Conservation (phyloP, 2,329 filamentous ascomycete genomes). For the Aspergillus ustus region DNA sequence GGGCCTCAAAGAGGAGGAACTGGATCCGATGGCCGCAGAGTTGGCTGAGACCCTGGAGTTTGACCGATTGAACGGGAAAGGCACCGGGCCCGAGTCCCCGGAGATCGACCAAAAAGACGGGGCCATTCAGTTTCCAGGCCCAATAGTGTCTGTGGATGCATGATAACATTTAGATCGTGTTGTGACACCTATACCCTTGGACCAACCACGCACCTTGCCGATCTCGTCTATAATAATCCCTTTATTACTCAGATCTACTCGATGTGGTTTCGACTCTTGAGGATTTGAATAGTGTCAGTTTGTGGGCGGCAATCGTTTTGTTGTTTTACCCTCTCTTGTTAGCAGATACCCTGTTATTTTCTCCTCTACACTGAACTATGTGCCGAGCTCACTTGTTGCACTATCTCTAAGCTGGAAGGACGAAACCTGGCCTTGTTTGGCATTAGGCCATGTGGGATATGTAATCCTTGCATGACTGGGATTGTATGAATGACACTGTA, state of each 20-base stretch:
- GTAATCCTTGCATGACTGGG: neutral
- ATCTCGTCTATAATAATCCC: slow-evolving; percentile 1
- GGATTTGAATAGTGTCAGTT: slow-evolving; percentile 11
- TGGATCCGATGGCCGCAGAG: slow-evolving; percentile 53
- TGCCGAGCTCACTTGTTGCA: neutral
- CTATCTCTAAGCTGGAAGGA: neutral
- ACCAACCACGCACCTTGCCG: neutral
- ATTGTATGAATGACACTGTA: slow-evolving; percentile 7
- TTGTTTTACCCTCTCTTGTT: slow-evolving; percentile 24
- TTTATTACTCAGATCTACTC: slow-evolving; percentile 16
- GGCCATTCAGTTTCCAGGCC: slow-evolving; percentile 32
- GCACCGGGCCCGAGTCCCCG: slow-evolving; percentile 32
- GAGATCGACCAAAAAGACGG: slow-evolving; percentile 35
- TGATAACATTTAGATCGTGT: slow-evolving; percentile 12
- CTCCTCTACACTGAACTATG: slow-evolving; percentile 14
- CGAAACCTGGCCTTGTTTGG: neutral
- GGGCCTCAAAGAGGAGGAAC: slow-evolving; percentile 51
- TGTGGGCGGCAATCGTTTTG: slow-evolving; percentile 25
- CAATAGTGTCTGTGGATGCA: slow-evolving; percentile 39
- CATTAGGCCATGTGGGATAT: neutral
- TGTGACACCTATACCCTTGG: neutral
- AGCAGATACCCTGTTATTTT: slow-evolving; percentile 41
- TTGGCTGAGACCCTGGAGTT: slow-evolving; percentile 52
- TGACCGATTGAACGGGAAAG: slow-evolving; percentile 45
- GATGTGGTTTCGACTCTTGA: slow-evolving; percentile 4